Evolutionary conservation across 495 filamentous ascomycete species (phyloP).

Genomic region (Aspergillus bertholletiae): DNA sequence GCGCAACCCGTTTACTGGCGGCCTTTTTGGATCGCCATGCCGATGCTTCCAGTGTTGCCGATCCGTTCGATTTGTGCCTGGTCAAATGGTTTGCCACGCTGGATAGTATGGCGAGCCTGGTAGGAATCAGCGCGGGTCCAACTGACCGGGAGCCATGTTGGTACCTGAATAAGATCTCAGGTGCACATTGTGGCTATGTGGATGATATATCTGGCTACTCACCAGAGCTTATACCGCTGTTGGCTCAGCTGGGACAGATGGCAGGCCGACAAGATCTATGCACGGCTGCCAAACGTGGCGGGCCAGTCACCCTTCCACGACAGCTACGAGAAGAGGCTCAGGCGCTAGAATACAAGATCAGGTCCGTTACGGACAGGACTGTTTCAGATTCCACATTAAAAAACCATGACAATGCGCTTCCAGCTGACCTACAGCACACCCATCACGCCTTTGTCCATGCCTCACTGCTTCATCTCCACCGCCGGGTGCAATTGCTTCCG

Average conservation of each 20-base stretch:
- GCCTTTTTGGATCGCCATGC: conserved; percentile 11
- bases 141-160: conserved; percentile 4
- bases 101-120: conserved; percentile 26
- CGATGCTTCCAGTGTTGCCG: background rate
- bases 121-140: conserved; percentile 8
- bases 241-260: conserved; percentile 18
- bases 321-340: conserved; percentile 2
- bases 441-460: conserved; percentile 30
- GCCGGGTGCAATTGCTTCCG: conserved; percentile 21
- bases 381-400: background rate
- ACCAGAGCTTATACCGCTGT: conserved; percentile 22
- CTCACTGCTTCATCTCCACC: conserved; percentile 30
- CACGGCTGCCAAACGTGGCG: background rate
- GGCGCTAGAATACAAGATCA: conserved; percentile 15
- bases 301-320: background rate
- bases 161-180: conserved; percentile 1
- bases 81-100: conserved; percentile 32
- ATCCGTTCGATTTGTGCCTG: conserved; percentile 19
- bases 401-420: conserved; percentile 1
- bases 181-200: conserved; percentile 1
- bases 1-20: conserved; percentile 21
- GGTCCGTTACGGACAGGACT: conserved; percentile 8
- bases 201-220: conserved; percentile 36
- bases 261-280: background rate
- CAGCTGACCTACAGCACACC: conserved; percentile 20